A percentile compares a stretch with the other conserved stretches of the same genome.
Conservation (phyloP, 1,284 basidiomycete species). For the Phellinidium pouzarii region DNA sequence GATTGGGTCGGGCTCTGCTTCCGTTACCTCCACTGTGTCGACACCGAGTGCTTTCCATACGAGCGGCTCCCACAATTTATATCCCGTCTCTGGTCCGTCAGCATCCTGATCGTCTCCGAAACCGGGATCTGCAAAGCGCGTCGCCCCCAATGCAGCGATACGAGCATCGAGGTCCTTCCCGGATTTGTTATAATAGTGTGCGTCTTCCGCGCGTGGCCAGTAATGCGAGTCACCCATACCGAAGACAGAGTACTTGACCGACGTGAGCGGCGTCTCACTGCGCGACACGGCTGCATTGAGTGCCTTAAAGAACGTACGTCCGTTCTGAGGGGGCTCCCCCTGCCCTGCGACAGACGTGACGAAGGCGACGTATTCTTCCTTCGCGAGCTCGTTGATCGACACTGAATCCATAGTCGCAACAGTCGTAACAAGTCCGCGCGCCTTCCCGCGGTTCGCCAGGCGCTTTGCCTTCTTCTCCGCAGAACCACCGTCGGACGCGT, state of each 20-base stretch:
- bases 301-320: conserved; percentile 84
- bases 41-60: conserved; percentile 96
- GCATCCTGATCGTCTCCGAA: conserved; percentile 97
- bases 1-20: conserved; percentile 93
- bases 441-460: conserved; percentile 76
- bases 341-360: conserved; percentile 98
- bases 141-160: conserved; percentile 69
- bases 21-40: conserved; percentile 82
- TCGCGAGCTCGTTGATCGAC: conserved; percentile 64
- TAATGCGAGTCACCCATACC: conserved; percentile 98
- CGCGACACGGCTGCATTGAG: conserved; percentile 61
- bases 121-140: conserved; percentile 69
- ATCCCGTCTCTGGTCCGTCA: conserved; percentile 94
- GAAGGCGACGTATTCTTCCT: conserved; percentile 83
- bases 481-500: conserved; percentile 90
- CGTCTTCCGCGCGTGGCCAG: conserved; percentile 96
- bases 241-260: conserved; percentile 80
- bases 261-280: conserved; percentile 49
- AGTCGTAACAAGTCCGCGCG: conserved; percentile 76
- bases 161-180: conserved; percentile 85
- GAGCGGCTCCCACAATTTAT: conserved; percentile 89
- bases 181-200: conserved; percentile 97
- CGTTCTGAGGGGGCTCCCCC: conserved; percentile 97
- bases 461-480: conserved; percentile 96
- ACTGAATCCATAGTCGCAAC: conserved; percentile 73